Evolutionary conservation across 2,329 filamentous ascomycete species (phyloP), one percentile per base, ranked within the genome.

Genomic region (Zymoseptoria brevis): DNA sequence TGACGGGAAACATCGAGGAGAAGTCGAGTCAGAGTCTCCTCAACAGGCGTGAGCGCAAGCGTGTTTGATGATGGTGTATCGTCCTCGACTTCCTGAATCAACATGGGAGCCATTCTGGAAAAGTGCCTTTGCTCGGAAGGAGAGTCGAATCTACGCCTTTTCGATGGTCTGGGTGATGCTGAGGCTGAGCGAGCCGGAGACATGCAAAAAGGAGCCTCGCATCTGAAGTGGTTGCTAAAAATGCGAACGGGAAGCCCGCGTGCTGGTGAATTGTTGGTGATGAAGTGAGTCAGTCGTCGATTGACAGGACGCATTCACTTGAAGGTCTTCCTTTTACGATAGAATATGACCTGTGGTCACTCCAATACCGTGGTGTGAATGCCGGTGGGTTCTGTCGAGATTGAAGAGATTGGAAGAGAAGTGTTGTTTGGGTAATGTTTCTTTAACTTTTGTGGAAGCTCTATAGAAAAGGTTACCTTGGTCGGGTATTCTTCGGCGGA

Each of bases 1-100:
- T 85, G 87, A 9, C 80, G 74, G 22, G 89, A 89, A n/a, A 91
- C 88, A 71, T 95, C 90, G 19, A 96, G 80, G 19, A 97, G 81
- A 11, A 96, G 81, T n/a, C 77, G 75, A 62, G 87, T 86, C 48
- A 96, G 80, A 64, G 86, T 87, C 49, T 80, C 76, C 74, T 97
- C 93, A 57, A 84, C 81, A 4, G 83, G 76, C 11, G 83, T 91
- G 62, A 96, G 83, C 50, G 78, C 71, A 30, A 87, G 77, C 4
- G 53, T 62, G 2, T 51, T 58, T 16, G 57, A 57, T 13, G 60
- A 57, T 21, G 41, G 35, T 11, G 62, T 35, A 16, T 66, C 66
- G 41, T 70, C 69, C 4, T 69, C 67, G 24, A 72, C 60, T 60
- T 72, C 69, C 57, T 72, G 67, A 30, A 73, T 65, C 52, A 71